These are phyloP conservation scores for Alopecurus myosuroides DNA, from an alignment of 176 grass and related monocot genomes.

Conservation along the genomic window DNA sequence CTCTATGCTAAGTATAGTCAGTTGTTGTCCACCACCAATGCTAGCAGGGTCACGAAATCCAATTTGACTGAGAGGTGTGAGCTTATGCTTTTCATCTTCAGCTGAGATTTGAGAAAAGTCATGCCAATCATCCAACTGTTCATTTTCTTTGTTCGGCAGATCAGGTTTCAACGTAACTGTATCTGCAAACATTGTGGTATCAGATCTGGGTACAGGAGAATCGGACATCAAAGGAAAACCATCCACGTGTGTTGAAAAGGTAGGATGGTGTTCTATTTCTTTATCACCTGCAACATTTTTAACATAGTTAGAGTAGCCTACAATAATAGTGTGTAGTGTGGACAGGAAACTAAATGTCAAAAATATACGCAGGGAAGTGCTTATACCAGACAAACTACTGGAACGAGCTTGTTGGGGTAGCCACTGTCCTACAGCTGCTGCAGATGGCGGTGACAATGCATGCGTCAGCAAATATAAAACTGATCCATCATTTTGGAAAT, in stretches of 20 bases:
- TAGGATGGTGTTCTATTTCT: slow-evolving; percentile 7
- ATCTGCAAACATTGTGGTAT: slow-evolving; percentile 1
- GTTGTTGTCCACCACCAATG: slow-evolving; percentile 67
- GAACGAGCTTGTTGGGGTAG: slow-evolving; percentile 36
- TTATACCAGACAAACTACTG: slow-evolving; percentile 26
- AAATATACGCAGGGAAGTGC: neutral
- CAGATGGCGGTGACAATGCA: slow-evolving; percentile 69
- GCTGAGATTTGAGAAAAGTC: slow-evolving; percentile 89
- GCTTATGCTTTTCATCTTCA: slow-evolving; percentile 60
- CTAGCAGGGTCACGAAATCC: slow-evolving; percentile 83
- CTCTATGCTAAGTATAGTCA: slow-evolving; percentile 87
- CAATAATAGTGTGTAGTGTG: slow-evolving; percentile 5
- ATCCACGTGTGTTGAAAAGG: slow-evolving; percentile 16
- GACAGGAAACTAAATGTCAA: neutral
- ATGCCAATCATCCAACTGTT: slow-evolving; percentile 31
- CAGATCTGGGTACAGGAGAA: slow-evolving; percentile 35
- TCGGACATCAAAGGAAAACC: slow-evolving; percentile 16
- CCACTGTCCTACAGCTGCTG: slow-evolving; percentile 58
- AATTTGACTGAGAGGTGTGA: slow-evolving; percentile 86
- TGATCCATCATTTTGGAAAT: slow-evolving; percentile 92
- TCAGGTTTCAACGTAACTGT: slow-evolving; percentile 22
- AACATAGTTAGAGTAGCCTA: slow-evolving; percentile 19
- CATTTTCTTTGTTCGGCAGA: slow-evolving; percentile 25
- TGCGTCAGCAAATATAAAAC: slow-evolving; percentile 67
- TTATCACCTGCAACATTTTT: slow-evolving; percentile 22